phyloP scores from a whole-genome alignment of 345 rosid genomes.

The Zanthoxylum bungeanum region DNA sequence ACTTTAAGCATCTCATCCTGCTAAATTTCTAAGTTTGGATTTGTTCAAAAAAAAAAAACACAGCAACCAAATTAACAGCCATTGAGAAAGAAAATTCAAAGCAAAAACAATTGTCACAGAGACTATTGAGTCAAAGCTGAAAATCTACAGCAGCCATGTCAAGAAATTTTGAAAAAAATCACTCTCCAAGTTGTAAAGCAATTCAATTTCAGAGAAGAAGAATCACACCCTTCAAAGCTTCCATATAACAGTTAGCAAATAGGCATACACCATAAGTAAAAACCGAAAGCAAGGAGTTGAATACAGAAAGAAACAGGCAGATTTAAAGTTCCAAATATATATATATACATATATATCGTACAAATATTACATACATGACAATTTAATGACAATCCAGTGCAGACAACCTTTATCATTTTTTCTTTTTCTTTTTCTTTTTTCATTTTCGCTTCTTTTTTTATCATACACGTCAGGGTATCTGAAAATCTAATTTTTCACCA shows the following conservation, averaged over 20 bases:
- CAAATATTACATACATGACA: constrained; percentile 27
- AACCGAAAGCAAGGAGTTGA: not conserved
- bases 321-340: constrained; percentile 7
- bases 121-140: not conserved
- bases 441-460: not conserved
- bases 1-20: not conserved
- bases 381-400: constrained; percentile 39
- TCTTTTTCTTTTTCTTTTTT: not conserved
- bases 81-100: not conserved
- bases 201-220: not conserved
- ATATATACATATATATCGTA: constrained; percentile 21
- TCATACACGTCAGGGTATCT: constrained; percentile 24
- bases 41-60: not conserved
- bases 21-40: not conserved
- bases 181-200: not conserved
- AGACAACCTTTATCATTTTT: constrained; percentile 19
- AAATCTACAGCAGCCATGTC: too few relatives aligned
- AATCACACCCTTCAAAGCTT: not conserved
- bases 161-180: not conserved
- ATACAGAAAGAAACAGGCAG: constrained; percentile 1
- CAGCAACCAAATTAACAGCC: not conserved
- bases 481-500: constrained; percentile 16
- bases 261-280: not conserved
- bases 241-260: too few relatives aligned
- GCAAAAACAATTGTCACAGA: not conserved